Percentiles rank a stretch among this genome's conserved stretches.
Evolutionary conservation across 495 filamentous ascomycete genomes (phyloP).

Genomic region (Xylaria acuta): DNA sequence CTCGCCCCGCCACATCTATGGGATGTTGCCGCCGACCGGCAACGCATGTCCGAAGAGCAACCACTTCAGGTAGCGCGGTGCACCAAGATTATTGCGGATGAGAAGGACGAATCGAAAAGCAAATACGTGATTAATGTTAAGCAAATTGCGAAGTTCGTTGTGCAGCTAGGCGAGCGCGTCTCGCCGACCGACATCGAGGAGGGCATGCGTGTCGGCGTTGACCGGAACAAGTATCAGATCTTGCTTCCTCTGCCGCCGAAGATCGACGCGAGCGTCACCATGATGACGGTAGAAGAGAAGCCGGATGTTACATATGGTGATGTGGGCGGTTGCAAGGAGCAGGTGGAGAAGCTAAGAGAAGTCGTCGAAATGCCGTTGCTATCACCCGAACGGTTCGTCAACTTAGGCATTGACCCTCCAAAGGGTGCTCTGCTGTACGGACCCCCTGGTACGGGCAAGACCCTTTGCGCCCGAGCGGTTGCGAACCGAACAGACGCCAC

Average conservation of each 20-base stretch:
- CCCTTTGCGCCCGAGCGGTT: conserved; percentile 94
- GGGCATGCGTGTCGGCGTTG: conserved; percentile 97
- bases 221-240: conserved; percentile 99
- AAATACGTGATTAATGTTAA: conserved; percentile 99
- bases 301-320: conserved; percentile 99
- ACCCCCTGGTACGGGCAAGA: conserved; percentile 97
- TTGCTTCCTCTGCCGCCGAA: conserved; percentile 96
- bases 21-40: conserved; percentile 96
- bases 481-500: conserved; percentile 98
- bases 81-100: conserved; percentile 98
- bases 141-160: conserved; percentile 99
- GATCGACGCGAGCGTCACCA: conserved; percentile 98
- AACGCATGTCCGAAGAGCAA: conserved; percentile 98
- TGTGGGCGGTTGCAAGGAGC: conserved; percentile 98
- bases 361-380: conserved; percentile 98
- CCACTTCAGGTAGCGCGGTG: conserved; percentile 96
- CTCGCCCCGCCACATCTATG: conserved; percentile 97
- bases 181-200: conserved; percentile 99
- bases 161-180: conserved; percentile 96
- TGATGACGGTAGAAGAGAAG: conserved; percentile 99
- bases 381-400: conserved; percentile 95
- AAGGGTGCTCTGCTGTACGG: conserved; percentile 98
- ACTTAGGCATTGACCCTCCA: conserved; percentile 95
- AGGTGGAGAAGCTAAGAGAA: conserved; percentile 98
- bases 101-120: conserved; percentile 96